phyloP scores from a whole-genome alignment of 2,329 filamentous ascomycete species.

The Sordariomycetes sp. region DNA sequence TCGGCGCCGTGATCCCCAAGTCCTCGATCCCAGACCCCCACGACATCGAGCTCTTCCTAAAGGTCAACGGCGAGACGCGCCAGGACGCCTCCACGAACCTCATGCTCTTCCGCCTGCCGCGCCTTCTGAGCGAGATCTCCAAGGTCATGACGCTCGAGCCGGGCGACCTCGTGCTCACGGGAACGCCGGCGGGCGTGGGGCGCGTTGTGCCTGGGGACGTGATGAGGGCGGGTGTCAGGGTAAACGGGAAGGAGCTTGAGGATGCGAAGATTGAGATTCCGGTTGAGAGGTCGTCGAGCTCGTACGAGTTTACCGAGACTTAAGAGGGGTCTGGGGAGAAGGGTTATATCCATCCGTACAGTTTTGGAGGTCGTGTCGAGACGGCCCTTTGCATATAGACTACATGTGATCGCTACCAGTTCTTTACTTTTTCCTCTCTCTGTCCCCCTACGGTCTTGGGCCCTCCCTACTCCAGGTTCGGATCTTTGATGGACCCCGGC shows the following conservation, averaged over 20 bases:
- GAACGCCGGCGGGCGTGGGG: constrained; percentile 92
- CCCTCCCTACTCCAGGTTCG: constrained; percentile 29
- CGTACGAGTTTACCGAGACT: constrained; percentile 67
- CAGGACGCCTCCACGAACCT: constrained; percentile 85
- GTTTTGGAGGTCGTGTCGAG: background rate
- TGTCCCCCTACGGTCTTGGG: background rate
- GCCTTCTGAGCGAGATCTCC: constrained; percentile 81
- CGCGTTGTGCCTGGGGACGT: constrained; percentile 74
- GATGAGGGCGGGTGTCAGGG: constrained; percentile 70
- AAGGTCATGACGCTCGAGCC: constrained; percentile 87
- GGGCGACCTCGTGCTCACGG: constrained; percentile 90
- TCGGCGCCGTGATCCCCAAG: constrained; percentile 73
- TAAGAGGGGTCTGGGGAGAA: constrained; percentile 19
- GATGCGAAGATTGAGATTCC: constrained; percentile 74
- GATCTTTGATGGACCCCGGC: constrained; percentile 43
- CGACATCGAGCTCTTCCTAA: constrained; percentile 73
- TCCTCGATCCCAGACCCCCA: constrained; percentile 74
- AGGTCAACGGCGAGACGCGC: constrained; percentile 63
- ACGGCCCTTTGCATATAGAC: background rate
- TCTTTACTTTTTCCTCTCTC: background rate
- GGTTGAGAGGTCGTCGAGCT: constrained; percentile 65
- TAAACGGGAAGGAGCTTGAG: constrained; percentile 70
- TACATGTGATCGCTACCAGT: background rate
- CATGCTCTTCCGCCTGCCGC: constrained; percentile 86
- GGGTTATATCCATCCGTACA: background rate